Evolutionary conservation across 768 basidiomycete genomes (phyloP), one percentile per base, ranked within the genome.

Genomic region (Tubosaeta sp.): DNA sequence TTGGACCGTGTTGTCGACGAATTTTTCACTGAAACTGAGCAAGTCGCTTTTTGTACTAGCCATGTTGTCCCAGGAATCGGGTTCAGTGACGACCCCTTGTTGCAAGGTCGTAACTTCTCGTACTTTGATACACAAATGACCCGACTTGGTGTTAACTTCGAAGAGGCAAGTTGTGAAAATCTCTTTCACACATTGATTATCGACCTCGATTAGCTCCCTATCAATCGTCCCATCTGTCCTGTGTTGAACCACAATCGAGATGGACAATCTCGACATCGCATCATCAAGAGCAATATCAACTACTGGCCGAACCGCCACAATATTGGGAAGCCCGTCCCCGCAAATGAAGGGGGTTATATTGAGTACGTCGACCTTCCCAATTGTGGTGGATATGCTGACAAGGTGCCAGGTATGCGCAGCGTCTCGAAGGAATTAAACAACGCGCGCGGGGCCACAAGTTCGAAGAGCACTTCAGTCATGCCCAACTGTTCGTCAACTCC

Each of bases 101-200:
- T 92, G n/a, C 86, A 88, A 70, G 85, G 86, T 5, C 77, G 93
- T 37, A 91, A 91, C 70, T 92, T 93, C 70, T 86, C 84, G 0
- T 94, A 95, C 72, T 81, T 85, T 58, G 91, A 95, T 65, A 93
- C 91, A 0, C 91, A 93, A 60, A 76, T 91, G 46, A 78, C 82
- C 4, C 81, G 93, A 19, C 71, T 95, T 13, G 93, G 92, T 5
- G 66, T 85, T 31, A 95, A 95, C 66, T 94, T 83, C 76, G 76
- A 86, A 61, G 78, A 83, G 70, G 82, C 80, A 43, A 14, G 71
- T 26, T 14, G 2, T 17, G 32, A 17, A 31, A 31, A 9, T 29
- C 9, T n/a, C 38, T 34, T 22, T 11, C 14, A 12, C 3, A 17
- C n/a, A 29, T 25, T 1, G 19, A 11, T 43, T 16, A 25, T 46